Evolutionary conservation across 225 moss, liverwort and hornwort genomes (phyloP).

Genomic region (Physcomitrellopsis africana): DNA sequence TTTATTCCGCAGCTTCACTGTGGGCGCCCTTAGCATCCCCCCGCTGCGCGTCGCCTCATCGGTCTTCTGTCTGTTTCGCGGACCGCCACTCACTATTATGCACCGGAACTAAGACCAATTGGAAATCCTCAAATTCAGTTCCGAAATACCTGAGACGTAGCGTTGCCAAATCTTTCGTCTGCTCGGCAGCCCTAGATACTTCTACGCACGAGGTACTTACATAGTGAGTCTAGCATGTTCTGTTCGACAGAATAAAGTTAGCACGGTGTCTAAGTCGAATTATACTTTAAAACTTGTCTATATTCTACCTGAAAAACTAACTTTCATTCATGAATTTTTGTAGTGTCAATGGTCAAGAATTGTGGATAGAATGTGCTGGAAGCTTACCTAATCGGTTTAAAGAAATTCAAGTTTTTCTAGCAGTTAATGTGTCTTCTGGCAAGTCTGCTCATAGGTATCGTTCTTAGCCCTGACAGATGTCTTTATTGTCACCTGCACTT

Average conservation of each 20-base stretch:
- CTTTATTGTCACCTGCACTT: background rate
- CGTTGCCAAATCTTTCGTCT: slow-evolving; percentile 22
- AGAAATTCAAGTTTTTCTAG: background rate
- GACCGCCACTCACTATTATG: slow-evolving; percentile 28
- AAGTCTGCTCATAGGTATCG: background rate
- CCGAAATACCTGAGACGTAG: slow-evolving; percentile 10
- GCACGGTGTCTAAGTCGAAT: background rate
- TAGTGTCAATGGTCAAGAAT: background rate
- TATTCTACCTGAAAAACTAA: background rate
- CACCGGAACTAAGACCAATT: slow-evolving; percentile 22
- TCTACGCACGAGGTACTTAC: slow-evolving; percentile 46
- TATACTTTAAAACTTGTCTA: background rate
- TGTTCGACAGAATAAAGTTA: background rate
- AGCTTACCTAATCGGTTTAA: background rate
- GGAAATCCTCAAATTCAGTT: slow-evolving; percentile 21
- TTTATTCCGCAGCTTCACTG: background rate
- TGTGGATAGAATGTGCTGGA: slow-evolving; percentile 2
- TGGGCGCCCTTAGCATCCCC: slow-evolving; percentile 29
- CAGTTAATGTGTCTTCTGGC: background rate
- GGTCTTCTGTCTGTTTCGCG: slow-evolving; percentile 22
- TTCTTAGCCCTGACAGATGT: background rate
- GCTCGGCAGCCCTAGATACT: slow-evolving; percentile 32
- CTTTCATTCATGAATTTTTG: background rate
- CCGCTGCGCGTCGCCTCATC: slow-evolving; percentile 28
- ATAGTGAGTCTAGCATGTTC: slow-evolving; percentile 3